Base-by-base conservation (phyloP, 495 filamentous ascomycete species). In the Aspergillus mulundensis region DNA sequence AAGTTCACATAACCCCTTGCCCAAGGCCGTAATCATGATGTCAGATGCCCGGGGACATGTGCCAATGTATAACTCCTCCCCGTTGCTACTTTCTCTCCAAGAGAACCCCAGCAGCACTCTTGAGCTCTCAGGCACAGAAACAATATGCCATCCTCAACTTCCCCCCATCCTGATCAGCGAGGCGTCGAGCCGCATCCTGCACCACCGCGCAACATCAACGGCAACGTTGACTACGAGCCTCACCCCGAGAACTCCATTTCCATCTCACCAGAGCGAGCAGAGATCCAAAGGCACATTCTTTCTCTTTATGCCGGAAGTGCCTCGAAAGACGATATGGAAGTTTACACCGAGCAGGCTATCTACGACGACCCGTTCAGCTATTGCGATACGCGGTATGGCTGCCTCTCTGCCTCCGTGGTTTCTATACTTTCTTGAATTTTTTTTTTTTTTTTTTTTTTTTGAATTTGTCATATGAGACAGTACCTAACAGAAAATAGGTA, bases 331-430 rank as follows among this genome's bases (percentile, higher is more conserved):
- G 53, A 56, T 18, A 56, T 56, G 53, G 3, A 10, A 8, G 53
- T 56, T 10, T 56, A 56, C 45, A 18, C 34, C 21, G 44, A 49
- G 21, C 19, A 50, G 21, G 44, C 53, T 36, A 16, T 56, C 34
- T 56, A 56, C 53, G 53, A 56, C 38, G 53, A 50, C 34, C 53
- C 53, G 21, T 42, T 56, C 21, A 56, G 53, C 18, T 56, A 56
- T 36, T 56, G 53, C 24, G 53, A 56, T 20, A 56, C 53, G 1
- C 53, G 53, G 8, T 42, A 42, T 42, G 6, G 3, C 40, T 42
- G 16, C 19, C 19, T 14, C n/a, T n/a, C n/a, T n/a, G n/a, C n/a
- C n/a, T n/a, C n/a, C n/a, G n/a, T n/a, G n/a, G n/a, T n/a, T n/a
- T n/a, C n/a, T n/a, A n/a, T n/a, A n/a, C n/a, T n/a, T n/a, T n/a